phyloP scores from a whole-genome alignment of 768 basidiomycete genomes.

The Leccinum barrowsii region DNA sequence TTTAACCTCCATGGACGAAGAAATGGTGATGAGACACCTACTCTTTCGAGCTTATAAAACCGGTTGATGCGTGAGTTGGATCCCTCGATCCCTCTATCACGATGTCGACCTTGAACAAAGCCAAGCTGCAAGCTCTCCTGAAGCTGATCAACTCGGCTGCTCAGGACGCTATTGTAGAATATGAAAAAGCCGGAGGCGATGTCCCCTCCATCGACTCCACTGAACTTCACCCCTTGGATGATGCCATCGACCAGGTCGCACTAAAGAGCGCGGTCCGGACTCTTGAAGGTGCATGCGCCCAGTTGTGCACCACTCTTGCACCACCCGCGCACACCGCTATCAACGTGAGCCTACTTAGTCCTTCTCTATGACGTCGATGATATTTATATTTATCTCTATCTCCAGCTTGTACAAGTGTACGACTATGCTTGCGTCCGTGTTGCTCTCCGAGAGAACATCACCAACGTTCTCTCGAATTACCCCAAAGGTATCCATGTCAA shows the following conservation, averaged over 20 bases:
- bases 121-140: slow-evolving; percentile 27
- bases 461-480: slow-evolving; percentile 25
- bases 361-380: background rate
- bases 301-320: slow-evolving; percentile 33
- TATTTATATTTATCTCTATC: background rate
- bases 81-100: background rate
- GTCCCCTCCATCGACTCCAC: slow-evolving; percentile 36
- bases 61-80: background rate
- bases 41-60: background rate
- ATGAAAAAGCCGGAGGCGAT: slow-evolving; percentile 24
- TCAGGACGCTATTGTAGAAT: slow-evolving; percentile 32
- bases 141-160: slow-evolving; percentile 31
- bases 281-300: slow-evolving; percentile 36
- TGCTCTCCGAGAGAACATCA: slow-evolving; percentile 25
- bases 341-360: slow-evolving; percentile 24
- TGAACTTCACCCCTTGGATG: slow-evolving; percentile 34
- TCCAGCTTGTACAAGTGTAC: slow-evolving; percentile 25
- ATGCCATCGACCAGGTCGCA: slow-evolving; percentile 17
- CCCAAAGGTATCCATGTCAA: slow-evolving; percentile 31
- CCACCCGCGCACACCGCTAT: slow-evolving; percentile 32
- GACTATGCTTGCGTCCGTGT: slow-evolving; percentile 30
- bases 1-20: background rate
- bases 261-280: slow-evolving; percentile 26
- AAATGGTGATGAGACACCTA: background rate
- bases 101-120: slow-evolving; percentile 21